Evolutionary conservation across 257 asterid genomes (phyloP), one percentile per base, ranked within the genome.

Genomic region (Mitragyna speciosa): DNA sequence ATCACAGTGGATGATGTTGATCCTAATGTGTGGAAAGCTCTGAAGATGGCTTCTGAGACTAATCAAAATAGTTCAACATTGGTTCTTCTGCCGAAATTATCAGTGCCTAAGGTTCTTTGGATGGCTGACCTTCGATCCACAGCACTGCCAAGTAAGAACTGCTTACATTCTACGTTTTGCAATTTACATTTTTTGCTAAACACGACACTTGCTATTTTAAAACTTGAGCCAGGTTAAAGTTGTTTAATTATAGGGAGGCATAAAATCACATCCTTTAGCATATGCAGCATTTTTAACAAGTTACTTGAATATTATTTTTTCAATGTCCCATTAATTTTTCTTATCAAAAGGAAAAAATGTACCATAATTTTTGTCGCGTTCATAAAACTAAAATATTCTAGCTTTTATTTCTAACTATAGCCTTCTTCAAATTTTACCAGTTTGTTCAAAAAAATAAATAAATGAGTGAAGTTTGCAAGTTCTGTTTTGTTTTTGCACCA

Each of bases 101-200:
- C 97, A 0, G 88, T 95, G 31, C 58, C 94, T 4, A 90, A 82
- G 83, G 95, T 88, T 76, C 92, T 95, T 3, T 95, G 99, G 99
- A 94, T 95, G 97, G 89, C 97, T 19, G 99, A 95, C 84, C 92
- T 95, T 67, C 96, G 97, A 54, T 78, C 99, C 51, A 88, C 97
- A 1, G 90, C 97, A 0, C 87, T 95, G 81, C 98, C 97, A 67
- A 88, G 99, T 95, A 90, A 84, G 94, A 8, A 74, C 48, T 10
- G 7, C 8, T 52, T 82, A 36, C 30, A 72, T 47, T 72, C 30
- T 11, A 61, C 10, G 1, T n/a, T n/a, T 12, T 61, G 4, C 7
- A 2, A 11, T 4, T 61, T 61, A 31, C 22, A 24, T 11, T 7
- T 6, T 24, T n/a, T n/a, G n/a, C n/a, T n/a, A n/a, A n/a, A n/a